Percentiles rank a stretch among this genome's conserved stretches.
These are phyloP conservation scores for Candida loeiensis DNA, from an alignment of 805 yeast genomes.

Conservation along the genomic window DNA sequence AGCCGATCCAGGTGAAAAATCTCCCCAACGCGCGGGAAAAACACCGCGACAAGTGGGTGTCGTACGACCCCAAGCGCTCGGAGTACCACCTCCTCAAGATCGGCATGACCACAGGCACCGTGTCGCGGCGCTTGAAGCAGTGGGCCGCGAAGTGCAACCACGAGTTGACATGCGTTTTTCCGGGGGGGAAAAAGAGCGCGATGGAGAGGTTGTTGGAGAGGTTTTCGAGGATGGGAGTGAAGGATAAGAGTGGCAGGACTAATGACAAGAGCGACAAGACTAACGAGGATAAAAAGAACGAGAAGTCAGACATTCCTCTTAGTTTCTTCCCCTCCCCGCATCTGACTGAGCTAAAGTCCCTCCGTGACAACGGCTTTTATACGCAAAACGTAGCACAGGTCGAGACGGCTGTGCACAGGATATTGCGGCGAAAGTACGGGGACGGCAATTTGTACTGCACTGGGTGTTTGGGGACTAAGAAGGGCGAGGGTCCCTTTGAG, in stretches of 20 bases:
- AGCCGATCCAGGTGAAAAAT: conserved; percentile 33
- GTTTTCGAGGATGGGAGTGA: too few species aligned
- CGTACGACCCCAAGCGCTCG: conserved; percentile 35
- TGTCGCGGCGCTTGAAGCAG: conserved; percentile 41
- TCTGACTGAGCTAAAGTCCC: not conserved
- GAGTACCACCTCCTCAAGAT: conserved; percentile 45
- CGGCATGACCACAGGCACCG: conserved; percentile 51
- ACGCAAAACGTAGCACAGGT: conserved; percentile 28
- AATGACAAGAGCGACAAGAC: too few species aligned
- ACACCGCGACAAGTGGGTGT: conserved; percentile 25
- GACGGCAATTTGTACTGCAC: conserved; percentile 47
- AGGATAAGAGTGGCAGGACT: too few species aligned
- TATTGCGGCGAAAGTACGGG: conserved; percentile 40
- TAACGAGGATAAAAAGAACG: too few species aligned
- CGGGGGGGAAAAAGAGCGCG: conserved; percentile 25
- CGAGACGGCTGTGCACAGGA: conserved; percentile 42
- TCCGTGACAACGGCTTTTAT: conserved; percentile 32
- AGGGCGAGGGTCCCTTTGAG: conserved; percentile 6
- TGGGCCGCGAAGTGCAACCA: conserved; percentile 55
- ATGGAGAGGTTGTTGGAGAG: conserved; percentile 5
- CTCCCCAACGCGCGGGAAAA: conserved; percentile 18
- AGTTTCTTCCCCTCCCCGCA: conserved; percentile 2
- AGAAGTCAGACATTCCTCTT: too few species aligned
- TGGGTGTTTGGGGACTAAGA: conserved; percentile 31
- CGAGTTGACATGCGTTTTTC: conserved; percentile 31